Base-by-base conservation (phyloP, 176 grass and related monocot species). In the Avena atlantica region DNA sequence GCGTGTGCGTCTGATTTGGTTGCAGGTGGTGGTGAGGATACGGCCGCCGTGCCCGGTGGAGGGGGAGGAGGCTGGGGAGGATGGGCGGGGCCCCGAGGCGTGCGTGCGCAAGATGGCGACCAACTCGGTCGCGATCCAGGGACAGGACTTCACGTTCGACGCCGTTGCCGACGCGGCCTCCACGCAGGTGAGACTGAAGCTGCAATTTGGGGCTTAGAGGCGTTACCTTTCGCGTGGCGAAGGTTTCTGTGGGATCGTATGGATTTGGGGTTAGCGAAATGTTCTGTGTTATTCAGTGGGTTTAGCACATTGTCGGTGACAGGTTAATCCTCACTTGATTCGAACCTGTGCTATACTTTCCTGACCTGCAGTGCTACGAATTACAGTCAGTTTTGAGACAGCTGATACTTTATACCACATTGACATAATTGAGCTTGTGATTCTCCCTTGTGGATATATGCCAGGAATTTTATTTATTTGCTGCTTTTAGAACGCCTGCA, bases 131-230 rank as follows among this genome's bases (percentile, higher is more conserved):
- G 89, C 91, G 45, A 89, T 94, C 84, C 83, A 84, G 31, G 95
- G 93, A 13, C 95, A 91, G 83, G 91, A 88, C 77, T 97, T 94
- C 85, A 97, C 95, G 4, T 97, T 97, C 48, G 95, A 97, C 60
- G 93, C 95, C 1, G 89, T 97, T 25, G 89, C 95, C 12, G 95
- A 97, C 20, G 81, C 84, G 34, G 40, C 20, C 21, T 94, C 92
- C 60, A 85, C 86, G 20, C 95, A 97, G 91, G 95, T 97, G 45
- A 64, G 74, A 1, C 27, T 80, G 62, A 27, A 59, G 69, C 13
- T 2, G 20, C 57, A 21, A 12, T 63, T 85, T 36, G 24, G 14
- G 42, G 44, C n/a, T 25, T 74, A 23, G 20, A 24, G 25, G 74
- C 74, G 73, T 76, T 53, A 25, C 48, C 14, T 62, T 40, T 4